These are phyloP conservation scores for Wolfiporia cocos DNA, from an alignment of 1,284 basidiomycete genomes.

Conservation along the genomic window DNA sequence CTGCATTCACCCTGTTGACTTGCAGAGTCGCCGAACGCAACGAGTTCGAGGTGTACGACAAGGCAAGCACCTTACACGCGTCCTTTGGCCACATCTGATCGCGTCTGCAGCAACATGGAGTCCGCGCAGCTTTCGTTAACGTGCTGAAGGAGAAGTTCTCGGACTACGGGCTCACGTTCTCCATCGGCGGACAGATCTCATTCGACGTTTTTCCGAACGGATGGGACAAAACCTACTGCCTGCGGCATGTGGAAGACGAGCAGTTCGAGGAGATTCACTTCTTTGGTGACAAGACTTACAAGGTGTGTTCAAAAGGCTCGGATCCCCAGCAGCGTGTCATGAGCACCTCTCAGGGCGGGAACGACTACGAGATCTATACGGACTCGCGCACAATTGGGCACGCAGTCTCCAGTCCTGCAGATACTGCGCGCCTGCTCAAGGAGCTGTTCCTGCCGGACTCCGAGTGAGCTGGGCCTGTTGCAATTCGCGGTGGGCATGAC, in stretches of 20 bases:
- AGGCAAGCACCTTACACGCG: slow-evolving; percentile 36
- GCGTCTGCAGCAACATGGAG: slow-evolving; percentile 43
- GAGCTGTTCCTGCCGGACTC: slow-evolving; percentile 58
- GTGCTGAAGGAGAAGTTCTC: slow-evolving; percentile 78
- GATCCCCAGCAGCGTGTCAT: not conserved
- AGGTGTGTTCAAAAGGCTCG: slow-evolving; percentile 37
- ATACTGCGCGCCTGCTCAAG: slow-evolving; percentile 70
- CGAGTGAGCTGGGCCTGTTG: not conserved
- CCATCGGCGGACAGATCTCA: slow-evolving; percentile 96
- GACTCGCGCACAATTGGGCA: slow-evolving; percentile 89
- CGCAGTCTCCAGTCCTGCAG: slow-evolving; percentile 67
- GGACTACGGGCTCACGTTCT: slow-evolving; percentile 83
- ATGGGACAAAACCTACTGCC: slow-evolving; percentile 97
- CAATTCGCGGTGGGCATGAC: not conserved
- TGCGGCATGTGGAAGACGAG: slow-evolving; percentile 79
- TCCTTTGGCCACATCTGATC: not conserved
- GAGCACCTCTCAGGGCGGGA: slow-evolving; percentile 65
- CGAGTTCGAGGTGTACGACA: slow-evolving; percentile 78
- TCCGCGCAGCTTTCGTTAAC: slow-evolving; percentile 77
- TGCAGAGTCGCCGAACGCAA: slow-evolving; percentile 71
- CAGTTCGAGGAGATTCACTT: slow-evolving; percentile 95
- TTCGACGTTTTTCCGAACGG: slow-evolving; percentile 93
- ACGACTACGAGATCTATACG: slow-evolving; percentile 90
- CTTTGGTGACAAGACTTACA: slow-evolving; percentile 91
- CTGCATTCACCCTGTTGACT: not conserved